phyloP scores from a whole-genome alignment of 2,329 filamentous ascomycete genomes.

The Pseudogymnoascus sp. region DNA sequence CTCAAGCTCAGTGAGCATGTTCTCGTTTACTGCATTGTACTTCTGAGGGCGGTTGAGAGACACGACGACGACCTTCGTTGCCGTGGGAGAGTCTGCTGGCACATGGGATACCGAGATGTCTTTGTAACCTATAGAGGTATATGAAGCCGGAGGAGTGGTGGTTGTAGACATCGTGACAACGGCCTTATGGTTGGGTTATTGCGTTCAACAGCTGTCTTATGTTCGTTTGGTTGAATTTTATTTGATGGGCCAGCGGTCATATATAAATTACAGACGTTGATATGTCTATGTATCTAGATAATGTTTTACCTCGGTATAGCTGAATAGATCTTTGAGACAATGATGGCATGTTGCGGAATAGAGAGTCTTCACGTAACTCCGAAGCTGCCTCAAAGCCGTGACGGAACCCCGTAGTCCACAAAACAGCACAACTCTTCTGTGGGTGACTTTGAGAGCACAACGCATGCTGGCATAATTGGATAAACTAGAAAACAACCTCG shows the following conservation, averaged over 20 bases:
- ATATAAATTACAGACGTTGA: neutral
- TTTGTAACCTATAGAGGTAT: constrained; percentile 36
- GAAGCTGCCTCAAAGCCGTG: neutral
- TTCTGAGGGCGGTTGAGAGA: constrained; percentile 57
- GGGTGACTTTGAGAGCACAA: neutral
- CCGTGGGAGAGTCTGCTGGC: constrained; percentile 42
- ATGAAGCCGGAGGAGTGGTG: constrained; percentile 27
- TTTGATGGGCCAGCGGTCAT: neutral
- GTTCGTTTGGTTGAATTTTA: neutral
- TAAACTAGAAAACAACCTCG: neutral
- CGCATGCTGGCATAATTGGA: neutral
- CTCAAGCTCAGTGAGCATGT: constrained; percentile 56
- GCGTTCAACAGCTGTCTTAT: neutral
- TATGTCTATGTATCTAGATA: neutral
- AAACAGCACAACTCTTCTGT: neutral
- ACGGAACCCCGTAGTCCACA: neutral
- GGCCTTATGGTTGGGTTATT: neutral
- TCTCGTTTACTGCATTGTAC: constrained; percentile 62
- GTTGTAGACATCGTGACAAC: neutral
- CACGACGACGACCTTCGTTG: constrained; percentile 56
- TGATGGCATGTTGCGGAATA: neutral
- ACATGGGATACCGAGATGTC: constrained; percentile 44
- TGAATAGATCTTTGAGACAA: neutral
- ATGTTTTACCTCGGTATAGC: neutral
- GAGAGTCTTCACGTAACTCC: neutral